Evolutionary conservation across 768 basidiomycete genomes (phyloP), one percentile per base, ranked within the genome.

Genomic region (Melanogaster broomeanus): DNA sequence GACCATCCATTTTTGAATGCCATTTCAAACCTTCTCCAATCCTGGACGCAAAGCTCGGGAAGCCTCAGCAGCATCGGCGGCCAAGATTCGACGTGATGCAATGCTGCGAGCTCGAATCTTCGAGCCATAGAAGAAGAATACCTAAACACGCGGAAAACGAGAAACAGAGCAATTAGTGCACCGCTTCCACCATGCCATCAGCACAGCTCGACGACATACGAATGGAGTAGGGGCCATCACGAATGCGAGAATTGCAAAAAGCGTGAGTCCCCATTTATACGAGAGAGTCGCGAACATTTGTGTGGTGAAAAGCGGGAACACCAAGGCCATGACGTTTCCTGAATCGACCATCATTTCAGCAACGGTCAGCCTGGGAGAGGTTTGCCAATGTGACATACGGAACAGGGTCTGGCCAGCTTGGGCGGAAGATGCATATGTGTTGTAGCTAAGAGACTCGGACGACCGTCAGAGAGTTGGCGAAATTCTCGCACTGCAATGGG

Each of bases 381-480:
- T 24, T 22, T 1, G 24, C 22, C 22, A 25, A 66, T 73, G n/a
- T n/a, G n/a, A n/a, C n/a, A 37, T 60, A 72, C 82, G 74, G 48
- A 67, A 69, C 28, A 82, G 66, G 33, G 72, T 77, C 56, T 80
- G 79, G 0, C 75, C 82, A 0, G 82, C 82, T 44, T 81, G 69
- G 0, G 80, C 82, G 10, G 77, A 79, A 6, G 79, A 81, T 1
- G 82, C 77, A 54, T 79, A 82, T 6, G 69, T 62, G 7, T 71
- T 70, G 52, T 75, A 74, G 53, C 76, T 77, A 42, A n/a, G n/a
- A n/a, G n/a, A n/a, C n/a, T 42, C 25, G 25, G n/a, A 30, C 3
- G 24, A 52, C 42, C n/a, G 18, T 49, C 11, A 22, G 15, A 50
- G 19, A 19, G 16, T 16, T 33, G 18, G 44, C 11, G 4, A 21